Evolutionary conservation across 2,329 filamentous ascomycete species (phyloP).

Genomic region (Talaromyces amestolkiae): DNA sequence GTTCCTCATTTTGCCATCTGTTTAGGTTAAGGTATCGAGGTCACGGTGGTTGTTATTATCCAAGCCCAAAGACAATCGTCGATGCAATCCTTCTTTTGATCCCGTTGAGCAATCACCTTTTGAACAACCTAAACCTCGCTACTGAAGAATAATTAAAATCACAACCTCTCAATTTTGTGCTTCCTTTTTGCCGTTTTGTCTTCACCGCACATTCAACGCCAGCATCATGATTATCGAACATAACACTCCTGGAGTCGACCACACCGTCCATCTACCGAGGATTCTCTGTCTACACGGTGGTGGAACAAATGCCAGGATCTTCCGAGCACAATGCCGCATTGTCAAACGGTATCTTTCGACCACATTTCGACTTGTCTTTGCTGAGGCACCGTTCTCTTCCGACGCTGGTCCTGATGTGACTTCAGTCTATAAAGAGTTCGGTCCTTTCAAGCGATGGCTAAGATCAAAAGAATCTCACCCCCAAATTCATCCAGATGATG

Average conservation of each 20-base stretch:
- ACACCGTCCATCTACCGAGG: slow-evolving; percentile 49
- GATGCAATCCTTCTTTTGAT: background rate
- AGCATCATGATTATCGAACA: background rate
- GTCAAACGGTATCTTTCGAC: slow-evolving; percentile 51
- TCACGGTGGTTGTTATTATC: background rate
- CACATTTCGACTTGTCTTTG: slow-evolving; percentile 69
- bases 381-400: slow-evolving; percentile 66
- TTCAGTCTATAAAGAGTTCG: slow-evolving; percentile 63
- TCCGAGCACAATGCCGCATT: slow-evolving; percentile 64
- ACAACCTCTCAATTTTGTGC: background rate
- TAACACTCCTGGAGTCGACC: background rate
- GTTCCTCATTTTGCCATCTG: background rate
- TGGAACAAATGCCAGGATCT: slow-evolving; percentile 68
- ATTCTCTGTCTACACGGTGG: slow-evolving; percentile 81
- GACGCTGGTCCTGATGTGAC: slow-evolving; percentile 61
- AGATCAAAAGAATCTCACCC: slow-evolving; percentile 61
- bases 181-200: background rate
- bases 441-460: slow-evolving; percentile 64
- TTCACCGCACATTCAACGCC: background rate
- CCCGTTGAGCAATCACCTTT: background rate
- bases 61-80: background rate
- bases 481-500: slow-evolving; percentile 48
- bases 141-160: background rate
- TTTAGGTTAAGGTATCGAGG: background rate
- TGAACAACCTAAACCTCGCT: background rate